Conservation (phyloP, 306 rosid species). For the Cyclanthera cordifolia region DNA sequence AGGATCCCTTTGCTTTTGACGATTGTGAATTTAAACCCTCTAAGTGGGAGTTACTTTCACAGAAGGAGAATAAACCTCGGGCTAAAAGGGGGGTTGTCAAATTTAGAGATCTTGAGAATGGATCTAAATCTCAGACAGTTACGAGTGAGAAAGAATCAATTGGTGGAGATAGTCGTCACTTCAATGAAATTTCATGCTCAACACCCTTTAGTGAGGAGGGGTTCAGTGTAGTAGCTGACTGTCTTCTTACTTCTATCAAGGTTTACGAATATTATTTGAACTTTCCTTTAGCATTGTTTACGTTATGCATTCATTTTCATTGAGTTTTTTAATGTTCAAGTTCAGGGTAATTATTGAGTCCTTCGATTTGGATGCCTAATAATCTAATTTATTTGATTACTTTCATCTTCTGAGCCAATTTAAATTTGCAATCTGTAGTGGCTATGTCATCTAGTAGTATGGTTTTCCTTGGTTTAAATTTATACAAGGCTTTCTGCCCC, state of each 20-base stretch:
- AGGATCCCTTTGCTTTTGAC: slow-evolving; percentile 95
- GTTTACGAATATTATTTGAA: slow-evolving; percentile 23
- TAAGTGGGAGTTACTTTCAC: slow-evolving; percentile 79
- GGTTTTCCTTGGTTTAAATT: background rate
- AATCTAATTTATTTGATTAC: slow-evolving; percentile 1
- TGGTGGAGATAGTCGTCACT: slow-evolving; percentile 30
- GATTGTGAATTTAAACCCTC: slow-evolving; percentile 74
- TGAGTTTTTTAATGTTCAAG: background rate
- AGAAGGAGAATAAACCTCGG: slow-evolving; percentile 37
- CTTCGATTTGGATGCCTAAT: background rate
- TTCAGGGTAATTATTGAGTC: background rate
- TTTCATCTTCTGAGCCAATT: background rate
- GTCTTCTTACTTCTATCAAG: slow-evolving; percentile 75
- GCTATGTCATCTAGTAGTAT: background rate
- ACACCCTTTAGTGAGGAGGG: slow-evolving; percentile 32
- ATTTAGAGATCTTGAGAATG: slow-evolving; percentile 38
- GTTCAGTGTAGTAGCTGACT: slow-evolving; percentile 56
- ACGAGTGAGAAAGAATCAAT: slow-evolving; percentile 38
- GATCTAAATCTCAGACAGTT: slow-evolving; percentile 36
- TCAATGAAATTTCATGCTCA: slow-evolving; percentile 30
- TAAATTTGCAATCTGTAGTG: background rate
- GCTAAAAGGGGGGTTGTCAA: slow-evolving; percentile 23
- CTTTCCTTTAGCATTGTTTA: background rate
- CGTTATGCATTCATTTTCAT: background rate
- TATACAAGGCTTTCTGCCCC: background rate